These are phyloP conservation scores for Cenchrus fungigraminus DNA, from an alignment of 176 grass and related monocot species.

Conservation along the genomic window DNA sequence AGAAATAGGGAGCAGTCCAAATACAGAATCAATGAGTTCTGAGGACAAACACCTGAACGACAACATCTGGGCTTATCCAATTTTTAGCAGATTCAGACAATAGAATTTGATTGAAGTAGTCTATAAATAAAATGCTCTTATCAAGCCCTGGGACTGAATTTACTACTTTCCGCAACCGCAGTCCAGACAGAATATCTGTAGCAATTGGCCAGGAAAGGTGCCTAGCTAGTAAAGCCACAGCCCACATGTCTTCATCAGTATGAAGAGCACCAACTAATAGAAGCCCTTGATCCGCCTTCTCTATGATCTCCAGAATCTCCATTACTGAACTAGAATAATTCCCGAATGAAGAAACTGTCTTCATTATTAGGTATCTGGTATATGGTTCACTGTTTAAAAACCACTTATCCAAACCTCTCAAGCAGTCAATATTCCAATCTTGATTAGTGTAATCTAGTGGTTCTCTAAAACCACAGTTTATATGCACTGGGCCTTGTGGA, in stretches of 20 bases:
- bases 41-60: slow-evolving; percentile 73
- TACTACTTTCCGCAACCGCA: slow-evolving; percentile 73
- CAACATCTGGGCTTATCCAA: slow-evolving; percentile 78
- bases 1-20: not conserved
- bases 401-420: slow-evolving; percentile 81
- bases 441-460: slow-evolving; percentile 66
- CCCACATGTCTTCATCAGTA: slow-evolving; percentile 84
- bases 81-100: slow-evolving; percentile 76
- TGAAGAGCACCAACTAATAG: slow-evolving; percentile 78
- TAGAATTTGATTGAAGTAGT: slow-evolving; percentile 83
- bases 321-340: slow-evolving; percentile 49
- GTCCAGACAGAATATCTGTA: slow-evolving; percentile 82
- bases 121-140: slow-evolving; percentile 65
- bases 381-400: slow-evolving; percentile 69
- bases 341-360: slow-evolving; percentile 44
- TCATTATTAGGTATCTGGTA: slow-evolving; percentile 77
- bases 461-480: slow-evolving; percentile 92
- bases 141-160: slow-evolving; percentile 51
- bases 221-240: slow-evolving; percentile 66
- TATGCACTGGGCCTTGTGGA: slow-evolving; percentile 82
- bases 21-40: slow-evolving; percentile 12
- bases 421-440: slow-evolving; percentile 68
- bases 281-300: slow-evolving; percentile 68
- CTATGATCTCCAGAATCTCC: slow-evolving; percentile 73
- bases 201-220: slow-evolving; percentile 93